Conservation (phyloP, 495 filamentous ascomycete species). For the Evansstolkia leycettana region DNA sequence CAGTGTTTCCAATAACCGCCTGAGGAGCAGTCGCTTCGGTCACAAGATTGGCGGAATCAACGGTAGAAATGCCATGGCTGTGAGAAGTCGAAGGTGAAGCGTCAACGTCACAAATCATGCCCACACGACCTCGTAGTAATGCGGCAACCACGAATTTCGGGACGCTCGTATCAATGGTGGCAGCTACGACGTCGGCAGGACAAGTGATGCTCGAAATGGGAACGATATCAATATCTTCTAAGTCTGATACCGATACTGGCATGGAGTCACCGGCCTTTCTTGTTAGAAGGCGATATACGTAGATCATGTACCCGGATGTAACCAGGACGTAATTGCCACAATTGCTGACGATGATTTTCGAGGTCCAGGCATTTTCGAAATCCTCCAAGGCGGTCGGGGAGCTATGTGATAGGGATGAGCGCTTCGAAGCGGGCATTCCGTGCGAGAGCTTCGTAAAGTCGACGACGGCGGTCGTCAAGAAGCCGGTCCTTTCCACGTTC, state of each 20-base stretch:
- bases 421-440: slow-evolving; percentile 4
- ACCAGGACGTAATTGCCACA: slow-evolving; percentile 50
- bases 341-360: slow-evolving; percentile 41
- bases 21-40: background rate
- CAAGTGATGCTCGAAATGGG: slow-evolving; percentile 46
- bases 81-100: slow-evolving; percentile 1
- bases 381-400: slow-evolving; percentile 9
- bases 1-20: too few relatives aligned
- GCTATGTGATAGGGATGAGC: background rate
- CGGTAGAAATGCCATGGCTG: background rate
- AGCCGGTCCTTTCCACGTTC: slow-evolving; percentile 23
- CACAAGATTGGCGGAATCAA: too few relatives aligned
- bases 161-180: slow-evolving; percentile 52
- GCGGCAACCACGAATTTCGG: slow-evolving; percentile 46
- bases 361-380: slow-evolving; percentile 5
- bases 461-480: slow-evolving; percentile 16
- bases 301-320: slow-evolving; percentile 44
- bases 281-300: slow-evolving; percentile 43
- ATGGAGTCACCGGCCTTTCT: slow-evolving; percentile 8
- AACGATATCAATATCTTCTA: slow-evolving; percentile 18
- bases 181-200: slow-evolving; percentile 44
- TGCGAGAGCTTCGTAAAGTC: slow-evolving; percentile 21
- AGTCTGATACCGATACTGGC: slow-evolving; percentile 4
- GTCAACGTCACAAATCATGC: slow-evolving; percentile 48
- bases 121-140: slow-evolving; percentile 48